Evolutionary conservation across 2,329 filamentous ascomycete genomes (phyloP).

Genomic region (Knufia petricola): DNA sequence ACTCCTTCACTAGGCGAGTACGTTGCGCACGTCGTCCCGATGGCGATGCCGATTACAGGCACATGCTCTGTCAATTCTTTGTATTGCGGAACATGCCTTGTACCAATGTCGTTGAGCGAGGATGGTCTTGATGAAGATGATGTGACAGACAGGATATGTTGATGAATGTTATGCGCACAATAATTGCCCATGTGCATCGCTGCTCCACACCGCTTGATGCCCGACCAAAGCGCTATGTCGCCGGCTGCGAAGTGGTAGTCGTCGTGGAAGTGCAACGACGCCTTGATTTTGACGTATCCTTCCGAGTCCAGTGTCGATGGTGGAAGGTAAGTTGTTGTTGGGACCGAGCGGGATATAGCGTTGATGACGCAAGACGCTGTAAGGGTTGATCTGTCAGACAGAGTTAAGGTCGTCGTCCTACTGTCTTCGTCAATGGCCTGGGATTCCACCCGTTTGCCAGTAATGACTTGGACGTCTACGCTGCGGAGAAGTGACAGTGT

Average conservation of each 20-base stretch:
- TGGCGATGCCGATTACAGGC: slow-evolving; percentile 60
- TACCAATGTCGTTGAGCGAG: slow-evolving; percentile 25
- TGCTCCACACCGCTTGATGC: slow-evolving; percentile 68
- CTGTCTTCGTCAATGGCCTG: slow-evolving; percentile 27
- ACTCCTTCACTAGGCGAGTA: slow-evolving; percentile 51
- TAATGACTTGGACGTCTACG: slow-evolving; percentile 54
- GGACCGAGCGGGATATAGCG: slow-evolving; percentile 54
- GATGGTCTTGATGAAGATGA: not conserved
- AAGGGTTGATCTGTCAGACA: slow-evolving; percentile 52
- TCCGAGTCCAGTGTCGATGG: slow-evolving; percentile 49
- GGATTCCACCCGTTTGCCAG: slow-evolving; percentile 49
- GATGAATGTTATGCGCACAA: slow-evolving; percentile 58
- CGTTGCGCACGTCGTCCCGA: slow-evolving; percentile 59
- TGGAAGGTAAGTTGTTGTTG: slow-evolving; percentile 57
- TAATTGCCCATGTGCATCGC: slow-evolving; percentile 66
- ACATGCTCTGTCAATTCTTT: slow-evolving; percentile 45
- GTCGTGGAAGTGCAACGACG: slow-evolving; percentile 48
- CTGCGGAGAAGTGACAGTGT: slow-evolving; percentile 51
- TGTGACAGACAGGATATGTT: slow-evolving; percentile 43
- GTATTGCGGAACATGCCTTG: slow-evolving; percentile 36
- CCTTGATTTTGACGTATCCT: slow-evolving; percentile 54
- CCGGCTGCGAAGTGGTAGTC: slow-evolving; percentile 58
- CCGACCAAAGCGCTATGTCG: slow-evolving; percentile 61
- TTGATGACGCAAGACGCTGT: slow-evolving; percentile 57
- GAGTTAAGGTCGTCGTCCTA: slow-evolving; percentile 34